Evolutionary conservation across 805 yeast genomes (phyloP).

Genomic region (Gaillardinia entomophila): DNA sequence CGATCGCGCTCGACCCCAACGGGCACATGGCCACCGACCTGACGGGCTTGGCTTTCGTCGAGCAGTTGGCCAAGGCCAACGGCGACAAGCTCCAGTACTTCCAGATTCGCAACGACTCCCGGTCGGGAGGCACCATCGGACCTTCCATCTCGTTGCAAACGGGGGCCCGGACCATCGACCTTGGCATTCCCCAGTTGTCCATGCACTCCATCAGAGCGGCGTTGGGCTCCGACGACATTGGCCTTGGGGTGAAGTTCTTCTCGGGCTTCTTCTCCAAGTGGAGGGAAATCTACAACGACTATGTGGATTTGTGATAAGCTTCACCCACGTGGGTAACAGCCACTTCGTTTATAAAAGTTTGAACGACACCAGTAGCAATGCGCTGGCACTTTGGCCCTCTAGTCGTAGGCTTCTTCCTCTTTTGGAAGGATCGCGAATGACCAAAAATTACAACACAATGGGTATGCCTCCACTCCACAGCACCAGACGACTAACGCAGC

Average conservation of each 20-base stretch:
- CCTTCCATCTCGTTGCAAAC: conserved; percentile 59
- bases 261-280: conserved; percentile 63
- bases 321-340: not conserved
- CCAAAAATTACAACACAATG: too few species aligned
- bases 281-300: conserved; percentile 51
- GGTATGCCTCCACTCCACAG: not conserved
- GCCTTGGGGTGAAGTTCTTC: conserved; percentile 68
- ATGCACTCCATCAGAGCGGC: conserved; percentile 87
- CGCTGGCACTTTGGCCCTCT: too few species aligned
- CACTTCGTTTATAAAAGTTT: not conserved
- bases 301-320: conserved; percentile 42
- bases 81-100: conserved; percentile 69
- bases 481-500: conserved; percentile 17
- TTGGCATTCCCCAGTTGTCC: conserved; percentile 78
- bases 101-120: conserved; percentile 79
- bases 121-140: conserved; percentile 89
- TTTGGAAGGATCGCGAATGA: too few species aligned
- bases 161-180: conserved; percentile 71
- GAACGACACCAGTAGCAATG: not conserved
- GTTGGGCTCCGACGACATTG: conserved; percentile 71
- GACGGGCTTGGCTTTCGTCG: conserved; percentile 62
- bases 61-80: conserved; percentile 61
- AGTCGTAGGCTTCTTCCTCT: too few species aligned
- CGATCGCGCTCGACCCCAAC: conserved; percentile 69
- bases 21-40: conserved; percentile 82